Conservation (phyloP, 345 rosid species). For the Dovyalis caffra region DNA sequence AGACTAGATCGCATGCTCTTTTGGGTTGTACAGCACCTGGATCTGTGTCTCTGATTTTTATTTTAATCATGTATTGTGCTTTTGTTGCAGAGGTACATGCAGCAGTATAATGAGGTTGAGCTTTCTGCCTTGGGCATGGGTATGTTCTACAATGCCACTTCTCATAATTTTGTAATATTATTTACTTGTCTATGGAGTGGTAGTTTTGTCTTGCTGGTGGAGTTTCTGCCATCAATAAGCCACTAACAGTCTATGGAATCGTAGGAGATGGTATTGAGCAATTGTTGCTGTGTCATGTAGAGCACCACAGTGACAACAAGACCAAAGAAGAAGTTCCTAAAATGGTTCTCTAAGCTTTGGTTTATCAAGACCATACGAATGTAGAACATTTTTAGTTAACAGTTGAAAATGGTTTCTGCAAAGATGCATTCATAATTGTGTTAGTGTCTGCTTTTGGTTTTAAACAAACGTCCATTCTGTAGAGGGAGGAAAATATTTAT, state of each 20-base stretch:
- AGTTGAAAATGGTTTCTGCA: not conserved
- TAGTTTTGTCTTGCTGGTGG: not conserved
- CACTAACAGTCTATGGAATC: not conserved
- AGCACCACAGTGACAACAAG: not conserved
- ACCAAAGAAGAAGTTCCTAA: not conserved
- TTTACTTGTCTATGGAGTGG: not conserved
- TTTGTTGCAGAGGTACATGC: constrained; percentile 77
- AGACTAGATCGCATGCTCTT: not conserved
- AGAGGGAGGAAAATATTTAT: not conserved
- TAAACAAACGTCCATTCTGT: not conserved
- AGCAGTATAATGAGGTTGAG: constrained; percentile 85
- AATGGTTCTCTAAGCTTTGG: not conserved
- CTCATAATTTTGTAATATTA: not conserved
- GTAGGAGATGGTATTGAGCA: not conserved
- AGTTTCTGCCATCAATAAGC: not conserved
- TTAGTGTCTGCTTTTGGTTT: not conserved
- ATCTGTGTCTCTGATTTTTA: not conserved
- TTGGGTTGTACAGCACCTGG: not conserved
- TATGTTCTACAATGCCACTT: constrained; percentile 20
- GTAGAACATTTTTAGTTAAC: not conserved
- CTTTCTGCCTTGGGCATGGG: constrained; percentile 98
- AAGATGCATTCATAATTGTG: not conserved
- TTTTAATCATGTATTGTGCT: not conserved
- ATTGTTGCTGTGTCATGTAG: not conserved
- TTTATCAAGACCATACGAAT: not conserved